Evolutionary conservation across 2,329 filamentous ascomycete species (phyloP).

Genomic region (Clarireedia hainanense): DNA sequence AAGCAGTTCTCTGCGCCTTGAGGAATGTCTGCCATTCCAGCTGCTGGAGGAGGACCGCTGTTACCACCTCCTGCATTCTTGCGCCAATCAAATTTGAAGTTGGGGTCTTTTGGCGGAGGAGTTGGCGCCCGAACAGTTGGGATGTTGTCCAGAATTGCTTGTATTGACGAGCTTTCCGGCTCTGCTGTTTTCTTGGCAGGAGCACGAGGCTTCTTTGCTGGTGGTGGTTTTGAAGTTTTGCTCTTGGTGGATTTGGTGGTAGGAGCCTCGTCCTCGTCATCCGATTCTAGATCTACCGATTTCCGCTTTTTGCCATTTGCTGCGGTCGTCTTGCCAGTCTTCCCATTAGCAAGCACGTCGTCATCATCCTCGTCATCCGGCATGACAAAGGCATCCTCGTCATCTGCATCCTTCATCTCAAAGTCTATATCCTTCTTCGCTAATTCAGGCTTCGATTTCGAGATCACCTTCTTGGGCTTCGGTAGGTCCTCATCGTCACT

Average conservation of each 20-base stretch:
- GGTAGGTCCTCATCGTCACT: conserved; percentile 62
- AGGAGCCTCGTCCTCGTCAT: conserved; percentile 46
- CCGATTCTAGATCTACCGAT: conserved; percentile 44
- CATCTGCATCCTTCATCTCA: conserved; percentile 30
- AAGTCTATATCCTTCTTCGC: conserved; percentile 37
- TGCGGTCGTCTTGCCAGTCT: conserved; percentile 16
- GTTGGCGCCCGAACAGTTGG: conserved; percentile 76
- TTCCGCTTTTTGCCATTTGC: conserved; percentile 49
- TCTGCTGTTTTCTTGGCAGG: conserved; percentile 52
- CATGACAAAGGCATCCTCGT: conserved; percentile 25
- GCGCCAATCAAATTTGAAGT: conserved; percentile 74
- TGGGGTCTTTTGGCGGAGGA: conserved; percentile 64
- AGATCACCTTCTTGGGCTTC: conserved; percentile 42
- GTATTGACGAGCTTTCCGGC: conserved; percentile 62
- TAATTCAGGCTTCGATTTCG: conserved; percentile 33
- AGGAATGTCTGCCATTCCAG: conserved; percentile 64
- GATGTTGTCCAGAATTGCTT: conserved; percentile 83
- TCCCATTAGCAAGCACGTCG: conserved; percentile 30
- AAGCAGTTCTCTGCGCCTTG: conserved; percentile 83
- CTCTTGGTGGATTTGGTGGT: conserved; percentile 46
- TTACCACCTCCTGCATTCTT: conserved; percentile 52
- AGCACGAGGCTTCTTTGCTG: conserved; percentile 29
- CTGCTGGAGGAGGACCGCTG: conserved; percentile 54
- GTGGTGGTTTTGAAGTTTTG: conserved; percentile 27
- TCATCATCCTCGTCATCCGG: conserved; percentile 40